phyloP scores from a whole-genome alignment of 805 yeast species.

The Sugiyamaella chiloensis region DNA sequence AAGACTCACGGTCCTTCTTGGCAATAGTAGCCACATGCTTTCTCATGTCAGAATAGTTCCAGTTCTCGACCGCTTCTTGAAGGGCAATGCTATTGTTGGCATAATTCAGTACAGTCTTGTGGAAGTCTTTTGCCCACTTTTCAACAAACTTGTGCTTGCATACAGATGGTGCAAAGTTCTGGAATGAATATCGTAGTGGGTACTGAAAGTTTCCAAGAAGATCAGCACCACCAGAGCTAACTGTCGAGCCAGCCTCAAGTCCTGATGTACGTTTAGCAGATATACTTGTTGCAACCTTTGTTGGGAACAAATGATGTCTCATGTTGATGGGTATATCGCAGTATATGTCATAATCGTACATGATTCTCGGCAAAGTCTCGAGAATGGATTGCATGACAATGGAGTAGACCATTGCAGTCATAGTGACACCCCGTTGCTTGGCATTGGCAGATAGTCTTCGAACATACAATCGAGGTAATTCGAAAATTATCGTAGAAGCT shows the following conservation, averaged over 20 bases:
- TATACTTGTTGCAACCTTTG: not conserved
- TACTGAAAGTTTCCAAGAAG: slow-evolving; percentile 4
- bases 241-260: not conserved
- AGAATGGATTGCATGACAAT: slow-evolving; percentile 11
- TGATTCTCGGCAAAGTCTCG: slow-evolving; percentile 3
- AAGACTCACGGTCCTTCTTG: not conserved
- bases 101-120: slow-evolving; percentile 1
- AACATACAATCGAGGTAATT: slow-evolving; percentile 6
- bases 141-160: slow-evolving; percentile 4
- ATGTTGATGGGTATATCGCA: slow-evolving; percentile 3
- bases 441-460: slow-evolving; percentile 4
- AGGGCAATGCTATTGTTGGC: slow-evolving; percentile 1
- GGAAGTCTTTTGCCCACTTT: slow-evolving; percentile 13
- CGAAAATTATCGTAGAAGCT: slow-evolving; percentile 6
- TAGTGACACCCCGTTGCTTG: slow-evolving; percentile 7
- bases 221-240: not conserved
- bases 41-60: slow-evolving; percentile 4
- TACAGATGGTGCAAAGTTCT: slow-evolving; percentile 1
- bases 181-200: not conserved
- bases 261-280: not conserved
- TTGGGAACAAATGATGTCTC: slow-evolving; percentile 3
- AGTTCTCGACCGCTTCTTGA: not conserved
- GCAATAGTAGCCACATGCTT: not conserved
- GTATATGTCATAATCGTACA: slow-evolving; percentile 1
- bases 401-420: slow-evolving; percentile 9